phyloP scores from a whole-genome alignment of 192 early-diverging fungal genomes.

The Backusella mclennaniae region DNA sequence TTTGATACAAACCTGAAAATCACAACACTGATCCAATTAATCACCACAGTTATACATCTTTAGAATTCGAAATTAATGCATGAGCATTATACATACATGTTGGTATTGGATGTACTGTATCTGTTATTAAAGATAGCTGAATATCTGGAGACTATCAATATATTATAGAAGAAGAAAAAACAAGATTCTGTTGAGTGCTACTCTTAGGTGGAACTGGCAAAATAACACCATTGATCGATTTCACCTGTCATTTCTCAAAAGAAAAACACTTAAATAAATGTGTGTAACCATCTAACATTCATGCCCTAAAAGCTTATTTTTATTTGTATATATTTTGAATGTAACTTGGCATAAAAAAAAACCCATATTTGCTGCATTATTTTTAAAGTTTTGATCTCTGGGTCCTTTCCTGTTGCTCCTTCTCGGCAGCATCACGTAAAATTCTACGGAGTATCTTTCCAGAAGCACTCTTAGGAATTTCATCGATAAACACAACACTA shows the following conservation, averaged over 20 bases:
- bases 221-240: no score
- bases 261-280: background rate
- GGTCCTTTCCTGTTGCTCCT: background rate
- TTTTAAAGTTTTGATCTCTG: background rate
- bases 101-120: background rate
- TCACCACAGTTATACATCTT: background rate
- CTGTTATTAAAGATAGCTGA: no score
- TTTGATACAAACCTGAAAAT: background rate
- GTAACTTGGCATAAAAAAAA: background rate
- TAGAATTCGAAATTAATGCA: background rate
- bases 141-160: no score
- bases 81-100: background rate
- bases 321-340: background rate
- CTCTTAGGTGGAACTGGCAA: no score
- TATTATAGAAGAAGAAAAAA: no score
- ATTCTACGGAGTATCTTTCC: conserved; percentile 83
- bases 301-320: background rate
- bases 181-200: no score
- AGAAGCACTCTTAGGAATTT: conserved; percentile 72
- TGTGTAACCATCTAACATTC: no score
- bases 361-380: background rate
- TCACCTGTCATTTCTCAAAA: background rate
- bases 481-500: conserved; percentile 76
- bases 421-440: conserved; percentile 1
- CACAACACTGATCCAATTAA: background rate